Conservation (phyloP, 129 eudicot species). For the Lonicera japonica region DNA sequence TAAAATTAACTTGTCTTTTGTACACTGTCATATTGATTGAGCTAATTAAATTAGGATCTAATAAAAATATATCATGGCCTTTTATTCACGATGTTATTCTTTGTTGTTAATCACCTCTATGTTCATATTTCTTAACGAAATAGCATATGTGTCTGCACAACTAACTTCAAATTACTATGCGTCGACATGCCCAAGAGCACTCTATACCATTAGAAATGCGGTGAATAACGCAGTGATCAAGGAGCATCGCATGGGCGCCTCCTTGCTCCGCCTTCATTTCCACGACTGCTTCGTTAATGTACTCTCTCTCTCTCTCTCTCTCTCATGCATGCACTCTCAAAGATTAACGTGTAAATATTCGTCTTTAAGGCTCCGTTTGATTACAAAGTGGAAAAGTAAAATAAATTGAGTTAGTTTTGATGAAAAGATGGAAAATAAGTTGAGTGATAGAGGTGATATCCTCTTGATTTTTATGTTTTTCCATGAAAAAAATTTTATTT, state of each 20-base stretch:
- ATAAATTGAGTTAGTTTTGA: too few species aligned
- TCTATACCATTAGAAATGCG: conserved; percentile 11
- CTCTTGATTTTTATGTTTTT: too few species aligned
- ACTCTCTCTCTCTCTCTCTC: background rate
- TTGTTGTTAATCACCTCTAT: background rate
- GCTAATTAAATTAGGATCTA: background rate
- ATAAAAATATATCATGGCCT: background rate
- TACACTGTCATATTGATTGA: background rate
- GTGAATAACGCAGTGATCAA: conserved; percentile 16
- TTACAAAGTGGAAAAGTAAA: too few species aligned
- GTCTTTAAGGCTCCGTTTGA: too few species aligned
- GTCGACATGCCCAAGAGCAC: conserved; percentile 19
- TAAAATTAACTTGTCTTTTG: background rate
- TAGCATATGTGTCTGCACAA: conserved; percentile 3
- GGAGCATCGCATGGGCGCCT: conserved; percentile 39
- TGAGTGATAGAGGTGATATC: too few species aligned
- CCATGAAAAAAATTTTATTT: too few species aligned
- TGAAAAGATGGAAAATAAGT: too few species aligned
- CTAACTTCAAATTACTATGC: conserved; percentile 10
- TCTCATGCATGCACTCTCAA: background rate
- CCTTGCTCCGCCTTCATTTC: conserved; percentile 35
- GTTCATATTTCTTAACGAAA: background rate
- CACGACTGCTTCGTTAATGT: conserved; percentile 39
- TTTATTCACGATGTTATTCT: background rate
- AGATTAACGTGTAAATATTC: too few species aligned